Percentiles rank a stretch among this genome's conserved stretches.
Evolutionary conservation across 2,329 filamentous ascomycete genomes (phyloP).

Genomic region (Peltaster fructicola): DNA sequence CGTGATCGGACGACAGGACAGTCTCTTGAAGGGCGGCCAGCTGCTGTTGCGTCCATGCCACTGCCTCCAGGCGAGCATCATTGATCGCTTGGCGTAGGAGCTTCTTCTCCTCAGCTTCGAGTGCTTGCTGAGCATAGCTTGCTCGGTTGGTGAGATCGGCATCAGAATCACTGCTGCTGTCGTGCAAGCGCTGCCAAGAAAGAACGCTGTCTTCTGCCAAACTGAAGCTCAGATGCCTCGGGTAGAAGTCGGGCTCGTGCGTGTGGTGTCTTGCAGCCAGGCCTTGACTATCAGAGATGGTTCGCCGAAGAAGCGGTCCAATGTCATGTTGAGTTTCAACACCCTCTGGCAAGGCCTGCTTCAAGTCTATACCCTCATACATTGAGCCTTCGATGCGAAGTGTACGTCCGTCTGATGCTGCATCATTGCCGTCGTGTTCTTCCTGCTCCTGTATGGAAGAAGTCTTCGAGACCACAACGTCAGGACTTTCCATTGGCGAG

Average conservation of each 20-base stretch:
- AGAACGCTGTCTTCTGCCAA: slow-evolving; percentile 59
- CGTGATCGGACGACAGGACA: slow-evolving; percentile 42
- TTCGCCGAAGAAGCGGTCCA: slow-evolving; percentile 39
- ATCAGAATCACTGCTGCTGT: slow-evolving; percentile 16
- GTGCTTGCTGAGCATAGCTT: slow-evolving; percentile 10
- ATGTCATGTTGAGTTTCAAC: slow-evolving; percentile 29
- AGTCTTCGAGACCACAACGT: too few relatives aligned
- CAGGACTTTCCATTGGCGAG: too few relatives aligned
- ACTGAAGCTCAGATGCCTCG: slow-evolving; percentile 57
- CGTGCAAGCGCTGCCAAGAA: slow-evolving; percentile 32
- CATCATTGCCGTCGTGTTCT: too few relatives aligned
- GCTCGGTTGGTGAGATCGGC: slow-evolving; percentile 7
- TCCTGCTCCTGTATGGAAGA: too few relatives aligned
- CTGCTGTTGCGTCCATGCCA: slow-evolving; percentile 44
- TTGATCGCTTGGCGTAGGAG: slow-evolving; percentile 37
- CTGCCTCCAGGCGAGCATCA: slow-evolving; percentile 15
- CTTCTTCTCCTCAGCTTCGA: slow-evolving; percentile 36
- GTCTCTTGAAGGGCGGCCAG: slow-evolving; percentile 34
- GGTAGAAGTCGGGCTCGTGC: slow-evolving; percentile 40
- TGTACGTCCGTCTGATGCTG: too few relatives aligned
- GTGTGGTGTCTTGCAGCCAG: slow-evolving; percentile 6
- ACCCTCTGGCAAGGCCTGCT: slow-evolving; percentile 34
- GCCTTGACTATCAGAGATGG: slow-evolving; percentile 31
- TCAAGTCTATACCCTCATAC: slow-evolving; percentile 42
- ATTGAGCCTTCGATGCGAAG: too few relatives aligned